Percentiles rank a stretch among this genome's conserved stretches.
Evolutionary conservation across 1,139 yeast species (phyloP).

Genomic region (Blastobotrys apis): DNA sequence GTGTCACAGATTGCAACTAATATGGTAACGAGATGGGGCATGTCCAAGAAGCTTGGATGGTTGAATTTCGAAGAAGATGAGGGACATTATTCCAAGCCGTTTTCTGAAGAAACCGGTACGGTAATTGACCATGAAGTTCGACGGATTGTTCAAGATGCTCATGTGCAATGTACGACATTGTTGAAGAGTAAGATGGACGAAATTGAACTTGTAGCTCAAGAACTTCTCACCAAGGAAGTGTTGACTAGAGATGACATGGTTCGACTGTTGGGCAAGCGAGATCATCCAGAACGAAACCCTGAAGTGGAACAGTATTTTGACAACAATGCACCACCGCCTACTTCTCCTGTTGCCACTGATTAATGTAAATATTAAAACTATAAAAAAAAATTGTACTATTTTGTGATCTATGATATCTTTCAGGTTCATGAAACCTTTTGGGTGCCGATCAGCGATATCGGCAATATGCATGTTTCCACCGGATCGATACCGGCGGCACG

Average conservation of each 20-base stretch:
- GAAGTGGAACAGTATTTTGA: slow-evolving; percentile 80
- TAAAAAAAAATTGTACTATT: too few relatives aligned
- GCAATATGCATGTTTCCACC: too few relatives aligned
- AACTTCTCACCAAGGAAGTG: slow-evolving; percentile 75
- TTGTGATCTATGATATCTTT: too few relatives aligned
- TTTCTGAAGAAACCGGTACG: slow-evolving; percentile 79
- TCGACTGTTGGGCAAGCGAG: slow-evolving; percentile 79
- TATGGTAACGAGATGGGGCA: slow-evolving; percentile 89
- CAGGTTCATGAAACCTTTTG: too few relatives aligned
- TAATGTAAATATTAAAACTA: too few relatives aligned
- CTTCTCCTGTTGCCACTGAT: too few relatives aligned
- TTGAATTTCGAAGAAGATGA: slow-evolving; percentile 69
- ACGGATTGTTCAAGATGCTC: slow-evolving; percentile 73
- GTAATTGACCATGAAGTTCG: slow-evolving; percentile 80
- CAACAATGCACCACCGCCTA: slow-evolving; percentile 17
- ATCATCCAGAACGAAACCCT: slow-evolving; percentile 80
- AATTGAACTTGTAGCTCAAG: slow-evolving; percentile 83
- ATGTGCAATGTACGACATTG: slow-evolving; percentile 60
- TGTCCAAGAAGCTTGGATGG: slow-evolving; percentile 83
- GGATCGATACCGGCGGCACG: too few relatives aligned
- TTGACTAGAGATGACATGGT: slow-evolving; percentile 89
- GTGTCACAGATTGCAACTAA: slow-evolving; percentile 88
- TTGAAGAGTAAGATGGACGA: slow-evolving; percentile 62
- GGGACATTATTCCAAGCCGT: slow-evolving; percentile 66
- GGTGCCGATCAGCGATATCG: too few relatives aligned